Base-by-base conservation (phyloP, 2,329 filamentous ascomycete genomes). In the Talaromyces funiculosus region DNA sequence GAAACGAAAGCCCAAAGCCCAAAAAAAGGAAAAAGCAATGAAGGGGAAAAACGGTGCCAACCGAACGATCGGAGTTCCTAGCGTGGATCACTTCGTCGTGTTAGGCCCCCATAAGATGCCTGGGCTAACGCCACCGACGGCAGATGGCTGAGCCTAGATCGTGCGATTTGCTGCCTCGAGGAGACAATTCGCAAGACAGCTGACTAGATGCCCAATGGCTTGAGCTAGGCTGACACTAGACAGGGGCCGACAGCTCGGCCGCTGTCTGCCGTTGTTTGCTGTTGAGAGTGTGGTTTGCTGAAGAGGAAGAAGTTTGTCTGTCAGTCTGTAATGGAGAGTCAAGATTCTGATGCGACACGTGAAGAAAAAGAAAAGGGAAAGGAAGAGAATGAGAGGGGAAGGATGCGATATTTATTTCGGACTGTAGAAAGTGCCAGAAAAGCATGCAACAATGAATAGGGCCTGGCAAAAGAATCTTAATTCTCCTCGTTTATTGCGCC, bases 31-130 rank as follows among this genome's bases (percentile, higher is more conserved):
- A 47, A 47, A 47, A 47, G 43, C 43, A 47, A 47, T 29, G 45
- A 47, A 40, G 45, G 59, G 51, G 49, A 54, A 61, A 53, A 62
- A 54, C 49, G 49, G 49, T 37, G 7, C 20, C 49, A 54, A 54
- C 51, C 51, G 22, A 40, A 40, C 51, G 51, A 54, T 54, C 51
- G 51, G 51, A 54, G 51, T 29, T n/a, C n/a, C 26, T 54, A 54
- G 51, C 33, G 31, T 54, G 35, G 51, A 37, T 53, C 31, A 38
- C 26, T 31, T 31, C n/a, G n/a, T n/a, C 22, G 12, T 26, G 16
- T 45, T 24, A 7, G 38, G 38, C 38, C 38, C 35, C 38, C 42
- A 5, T 24, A 3, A 5, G 22, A 24, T 4, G 42, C 16, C 22
- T 22, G 26, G 38, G 51, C 31, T 24, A 26, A 20, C 51, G 51